phyloP scores from a whole-genome alignment of 805 yeast species.

The Candida awuae region DNA sequence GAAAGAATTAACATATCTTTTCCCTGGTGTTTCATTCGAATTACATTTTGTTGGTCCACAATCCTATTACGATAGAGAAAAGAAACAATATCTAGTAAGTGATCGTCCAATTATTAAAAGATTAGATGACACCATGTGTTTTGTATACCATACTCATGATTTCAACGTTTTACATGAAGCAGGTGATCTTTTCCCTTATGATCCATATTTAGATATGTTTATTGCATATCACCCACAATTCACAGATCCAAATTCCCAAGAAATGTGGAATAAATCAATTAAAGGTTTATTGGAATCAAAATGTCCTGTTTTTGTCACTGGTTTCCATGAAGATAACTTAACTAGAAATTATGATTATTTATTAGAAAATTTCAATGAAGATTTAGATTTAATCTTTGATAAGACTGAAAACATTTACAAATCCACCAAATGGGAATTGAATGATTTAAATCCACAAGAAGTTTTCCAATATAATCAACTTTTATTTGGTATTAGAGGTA shows the following conservation, averaged over 20 bases:
- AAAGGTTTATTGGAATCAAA: slow-evolving; percentile 87
- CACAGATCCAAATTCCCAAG: slow-evolving; percentile 69
- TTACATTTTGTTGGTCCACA: slow-evolving; percentile 94
- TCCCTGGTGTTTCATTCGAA: slow-evolving; percentile 78
- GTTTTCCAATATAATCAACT: slow-evolving; percentile 87
- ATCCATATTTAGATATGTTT: slow-evolving; percentile 89
- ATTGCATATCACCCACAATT: slow-evolving; percentile 95
- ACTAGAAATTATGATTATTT: slow-evolving; percentile 68
- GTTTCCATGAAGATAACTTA: slow-evolving; percentile 72
- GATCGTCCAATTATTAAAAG: slow-evolving; percentile 64
- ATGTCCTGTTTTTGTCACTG: slow-evolving; percentile 86
- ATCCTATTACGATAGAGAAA: slow-evolving; percentile 65
- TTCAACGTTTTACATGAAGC: slow-evolving; percentile 87
- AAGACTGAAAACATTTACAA: slow-evolving; percentile 67
- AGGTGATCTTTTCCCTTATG: slow-evolving; percentile 95
- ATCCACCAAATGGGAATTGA: slow-evolving; percentile 90
- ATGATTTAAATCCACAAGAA: slow-evolving; percentile 87
- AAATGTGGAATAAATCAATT: slow-evolving; percentile 76
- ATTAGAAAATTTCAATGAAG: slow-evolving; percentile 54
- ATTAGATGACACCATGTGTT: slow-evolving; percentile 62
- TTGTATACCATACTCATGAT: slow-evolving; percentile 81
- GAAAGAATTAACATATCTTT: slow-evolving; percentile 82
- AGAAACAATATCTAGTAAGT: slow-evolving; percentile 50
- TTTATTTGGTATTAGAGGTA: slow-evolving; percentile 89
- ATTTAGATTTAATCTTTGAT: slow-evolving; percentile 74